Evolutionary conservation across 2,329 filamentous ascomycete genomes (phyloP).

Genomic region (Paramyrothecium roridum): DNA sequence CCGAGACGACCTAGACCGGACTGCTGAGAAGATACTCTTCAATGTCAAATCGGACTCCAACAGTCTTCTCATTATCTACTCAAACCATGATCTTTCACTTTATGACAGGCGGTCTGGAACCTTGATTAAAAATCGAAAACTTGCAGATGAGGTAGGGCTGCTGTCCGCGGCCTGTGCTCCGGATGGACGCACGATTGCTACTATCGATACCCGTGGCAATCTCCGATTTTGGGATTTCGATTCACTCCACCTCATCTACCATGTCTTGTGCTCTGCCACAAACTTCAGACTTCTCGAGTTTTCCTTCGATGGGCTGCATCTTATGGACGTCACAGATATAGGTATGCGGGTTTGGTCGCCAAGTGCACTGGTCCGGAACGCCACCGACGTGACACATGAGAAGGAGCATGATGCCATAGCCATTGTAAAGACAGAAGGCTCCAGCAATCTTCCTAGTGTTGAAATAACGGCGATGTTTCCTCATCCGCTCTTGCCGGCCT

Average conservation of each 20-base stretch:
- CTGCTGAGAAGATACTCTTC: conserved; percentile 11
- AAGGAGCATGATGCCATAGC: conserved; percentile 8
- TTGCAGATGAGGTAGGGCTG: conserved; percentile 1
- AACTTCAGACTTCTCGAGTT: conserved; percentile 14
- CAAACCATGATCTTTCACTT: conserved; percentile 10
- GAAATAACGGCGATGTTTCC: conserved; percentile 12
- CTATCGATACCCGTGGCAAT: conserved; percentile 7
- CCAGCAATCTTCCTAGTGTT: too few relatives aligned
- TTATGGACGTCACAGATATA: conserved; percentile 12
- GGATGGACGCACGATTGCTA: background rate
- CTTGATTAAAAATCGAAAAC: conserved; percentile 4
- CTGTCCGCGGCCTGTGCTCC: background rate
- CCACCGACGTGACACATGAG: conserved; percentile 13
- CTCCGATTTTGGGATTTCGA: conserved; percentile 18
- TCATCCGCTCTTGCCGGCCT: conserved; percentile 6
- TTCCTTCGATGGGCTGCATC: conserved; percentile 11
- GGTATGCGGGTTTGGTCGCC: conserved; percentile 18
- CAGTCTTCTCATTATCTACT: conserved; percentile 14
- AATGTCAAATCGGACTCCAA: conserved; percentile 16
- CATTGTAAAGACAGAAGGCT: conserved; percentile 5
- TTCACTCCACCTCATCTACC: conserved; percentile 12
- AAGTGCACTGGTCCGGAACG: conserved; percentile 13
- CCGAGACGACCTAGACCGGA: conserved; percentile 8
- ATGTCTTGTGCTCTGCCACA: conserved; percentile 7
- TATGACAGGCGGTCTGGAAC: conserved; percentile 14